Conservation (phyloP, 2,329 filamentous ascomycete species). For the Sarocladium strictum region DNA sequence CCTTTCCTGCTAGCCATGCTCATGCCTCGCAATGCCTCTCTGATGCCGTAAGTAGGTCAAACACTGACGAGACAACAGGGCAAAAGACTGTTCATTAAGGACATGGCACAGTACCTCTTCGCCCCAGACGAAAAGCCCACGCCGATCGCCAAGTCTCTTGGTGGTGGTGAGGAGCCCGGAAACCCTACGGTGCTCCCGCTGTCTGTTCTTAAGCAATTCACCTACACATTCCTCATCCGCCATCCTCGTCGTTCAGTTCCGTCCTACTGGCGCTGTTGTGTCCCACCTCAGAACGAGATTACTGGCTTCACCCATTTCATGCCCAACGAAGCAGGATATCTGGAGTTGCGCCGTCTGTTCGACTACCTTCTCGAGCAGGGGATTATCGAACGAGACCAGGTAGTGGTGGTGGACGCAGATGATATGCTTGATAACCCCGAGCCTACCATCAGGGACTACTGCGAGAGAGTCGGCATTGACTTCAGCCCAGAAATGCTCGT, state of each 20-base stretch:
- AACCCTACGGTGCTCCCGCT: slow-evolving; percentile 85
- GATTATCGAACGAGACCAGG: slow-evolving; percentile 64
- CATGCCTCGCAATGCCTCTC: neutral
- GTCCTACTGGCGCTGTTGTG: slow-evolving; percentile 89
- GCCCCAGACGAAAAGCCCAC: slow-evolving; percentile 65
- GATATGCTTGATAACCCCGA: slow-evolving; percentile 84
- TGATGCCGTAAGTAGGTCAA: neutral
- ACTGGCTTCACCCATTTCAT: slow-evolving; percentile 87
- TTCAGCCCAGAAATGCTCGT: slow-evolving; percentile 73
- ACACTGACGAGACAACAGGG: slow-evolving; percentile 43
- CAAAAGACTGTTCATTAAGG: slow-evolving; percentile 96
- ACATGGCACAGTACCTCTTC: slow-evolving; percentile 89
- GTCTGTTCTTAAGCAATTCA: slow-evolving; percentile 69
- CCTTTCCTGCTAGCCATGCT: too few relatives aligned
- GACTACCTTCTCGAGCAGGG: slow-evolving; percentile 70
- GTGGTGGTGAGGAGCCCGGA: slow-evolving; percentile 54
- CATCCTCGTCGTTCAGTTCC: slow-evolving; percentile 90
- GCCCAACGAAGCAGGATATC: slow-evolving; percentile 83
- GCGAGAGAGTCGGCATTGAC: slow-evolving; percentile 71
- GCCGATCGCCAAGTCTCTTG: slow-evolving; percentile 73
- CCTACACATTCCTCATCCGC: slow-evolving; percentile 95
- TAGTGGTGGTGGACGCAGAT: slow-evolving; percentile 89
- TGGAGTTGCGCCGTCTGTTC: slow-evolving; percentile 79
- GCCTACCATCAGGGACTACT: slow-evolving; percentile 71
- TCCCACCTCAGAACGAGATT: slow-evolving; percentile 74